Evolutionary conservation across 2,329 filamentous ascomycete genomes (phyloP).

Genomic region (Colletotrichum plurivorum): DNA sequence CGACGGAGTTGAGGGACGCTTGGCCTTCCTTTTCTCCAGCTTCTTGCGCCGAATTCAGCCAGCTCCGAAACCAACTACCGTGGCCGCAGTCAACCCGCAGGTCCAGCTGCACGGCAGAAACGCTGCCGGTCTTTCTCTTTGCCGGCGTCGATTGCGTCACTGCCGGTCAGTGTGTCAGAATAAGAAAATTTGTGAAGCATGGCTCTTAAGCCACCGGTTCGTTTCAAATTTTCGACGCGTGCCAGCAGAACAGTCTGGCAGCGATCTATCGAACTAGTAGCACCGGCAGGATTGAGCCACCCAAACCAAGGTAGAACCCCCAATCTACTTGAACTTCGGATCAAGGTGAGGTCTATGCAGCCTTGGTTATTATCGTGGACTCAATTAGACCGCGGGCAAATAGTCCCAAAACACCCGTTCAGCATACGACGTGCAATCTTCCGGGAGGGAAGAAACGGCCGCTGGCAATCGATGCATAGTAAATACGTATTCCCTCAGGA

Average conservation of each 20-base stretch:
- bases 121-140: background rate
- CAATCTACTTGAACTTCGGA: background rate
- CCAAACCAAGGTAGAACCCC: background rate
- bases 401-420: too few relatives aligned
- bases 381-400: too few relatives aligned
- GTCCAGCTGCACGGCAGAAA: background rate
- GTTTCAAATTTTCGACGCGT: slow-evolving; percentile 16
- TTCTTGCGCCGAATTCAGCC: too few relatives aligned
- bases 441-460: too few relatives aligned
- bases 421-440: too few relatives aligned
- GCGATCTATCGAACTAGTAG: background rate
- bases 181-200: background rate
- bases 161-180: background rate
- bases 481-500: too few relatives aligned
- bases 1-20: too few relatives aligned
- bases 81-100: too few relatives aligned
- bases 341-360: slow-evolving; percentile 28
- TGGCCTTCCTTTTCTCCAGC: too few relatives aligned
- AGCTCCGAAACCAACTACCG: too few relatives aligned
- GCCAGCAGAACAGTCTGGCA: background rate
- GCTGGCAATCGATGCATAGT: too few relatives aligned
- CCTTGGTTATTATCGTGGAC: background rate
- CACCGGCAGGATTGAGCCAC: background rate
- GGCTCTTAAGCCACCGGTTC: slow-evolving; percentile 14
- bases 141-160: slow-evolving; percentile 17